These are phyloP conservation scores for Globisporangium takayamanum DNA, from an alignment of 352 stramenopile species.

Conservation along the genomic window DNA sequence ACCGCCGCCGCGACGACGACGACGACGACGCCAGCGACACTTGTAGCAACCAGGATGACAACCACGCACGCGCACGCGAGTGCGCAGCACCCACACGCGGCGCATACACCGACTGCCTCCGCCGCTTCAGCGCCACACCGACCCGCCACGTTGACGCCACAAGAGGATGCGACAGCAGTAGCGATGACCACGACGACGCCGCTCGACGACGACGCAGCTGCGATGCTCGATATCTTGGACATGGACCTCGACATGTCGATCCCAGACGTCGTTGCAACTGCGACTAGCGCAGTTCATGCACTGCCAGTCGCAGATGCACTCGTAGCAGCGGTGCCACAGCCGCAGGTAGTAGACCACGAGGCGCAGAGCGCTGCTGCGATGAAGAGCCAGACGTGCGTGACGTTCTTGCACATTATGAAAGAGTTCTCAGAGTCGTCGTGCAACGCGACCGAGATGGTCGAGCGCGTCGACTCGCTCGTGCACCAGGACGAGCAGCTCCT, in stretches of 20 bases:
- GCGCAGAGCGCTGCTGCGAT: slow-evolving; percentile 18
- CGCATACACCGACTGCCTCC: no score
- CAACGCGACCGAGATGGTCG: slow-evolving; percentile 50
- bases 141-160: no score
- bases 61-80: not conserved
- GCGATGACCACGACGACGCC: slow-evolving; percentile 10
- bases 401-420: slow-evolving; percentile 75
- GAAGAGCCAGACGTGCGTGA: slow-evolving; percentile 48
- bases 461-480: slow-evolving; percentile 61
- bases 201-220: slow-evolving; percentile 8
- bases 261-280: slow-evolving; percentile 2
- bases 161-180: not conserved
- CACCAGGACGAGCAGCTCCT: slow-evolving; percentile 52
- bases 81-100: not conserved
- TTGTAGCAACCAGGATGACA: no score
- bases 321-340: not conserved
- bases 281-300: not conserved
- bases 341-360: not conserved
- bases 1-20: no score
- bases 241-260: slow-evolving; percentile 12
- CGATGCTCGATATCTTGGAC: slow-evolving; percentile 14
- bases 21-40: not conserved
- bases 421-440: slow-evolving; percentile 65
- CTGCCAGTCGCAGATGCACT: not conserved
- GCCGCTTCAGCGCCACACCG: no score